Evolutionary conservation across 2,329 filamentous ascomycete genomes (phyloP).

Genomic region (Parastagonospora nodorum): DNA sequence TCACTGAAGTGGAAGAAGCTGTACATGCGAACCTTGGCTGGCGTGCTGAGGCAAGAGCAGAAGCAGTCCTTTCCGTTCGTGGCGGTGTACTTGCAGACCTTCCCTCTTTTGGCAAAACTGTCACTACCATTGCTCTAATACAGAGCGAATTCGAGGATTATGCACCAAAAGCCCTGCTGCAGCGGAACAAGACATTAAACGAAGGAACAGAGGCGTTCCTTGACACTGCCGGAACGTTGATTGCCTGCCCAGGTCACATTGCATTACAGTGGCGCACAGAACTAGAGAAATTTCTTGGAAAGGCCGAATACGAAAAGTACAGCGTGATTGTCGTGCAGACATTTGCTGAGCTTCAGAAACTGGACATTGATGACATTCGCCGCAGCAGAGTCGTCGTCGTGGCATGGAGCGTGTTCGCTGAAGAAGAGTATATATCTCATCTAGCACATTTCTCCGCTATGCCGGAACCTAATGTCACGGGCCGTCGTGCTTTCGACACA

Average conservation of each 20-base stretch:
- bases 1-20: conserved; percentile 62
- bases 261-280: conserved; percentile 64
- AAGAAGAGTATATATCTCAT: conserved; percentile 54
- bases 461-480: conserved; percentile 41
- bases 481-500: conserved; percentile 56
- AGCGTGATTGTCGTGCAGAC: conserved; percentile 53
- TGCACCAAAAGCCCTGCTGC: conserved; percentile 11
- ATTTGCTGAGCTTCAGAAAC: conserved; percentile 45
- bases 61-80: conserved; percentile 49
- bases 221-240: conserved; percentile 61
- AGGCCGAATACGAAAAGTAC: conserved; percentile 35
- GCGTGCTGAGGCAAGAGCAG: conserved; percentile 61
- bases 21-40: conserved; percentile 57
- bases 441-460: conserved; percentile 58
- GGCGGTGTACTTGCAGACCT: conserved; percentile 69
- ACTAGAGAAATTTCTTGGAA: conserved; percentile 56
- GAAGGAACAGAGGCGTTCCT: conserved; percentile 36
- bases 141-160: conserved; percentile 48
- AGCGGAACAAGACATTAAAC: conserved; percentile 10
- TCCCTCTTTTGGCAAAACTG: conserved; percentile 71
- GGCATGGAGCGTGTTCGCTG: conserved; percentile 56
- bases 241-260: conserved; percentile 63
- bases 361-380: conserved; percentile 52
- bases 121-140: conserved; percentile 63
- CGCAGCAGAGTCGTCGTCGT: conserved; percentile 61